Base-by-base conservation (phyloP, 257 asterid species). In the Agastache rugosa region DNA sequence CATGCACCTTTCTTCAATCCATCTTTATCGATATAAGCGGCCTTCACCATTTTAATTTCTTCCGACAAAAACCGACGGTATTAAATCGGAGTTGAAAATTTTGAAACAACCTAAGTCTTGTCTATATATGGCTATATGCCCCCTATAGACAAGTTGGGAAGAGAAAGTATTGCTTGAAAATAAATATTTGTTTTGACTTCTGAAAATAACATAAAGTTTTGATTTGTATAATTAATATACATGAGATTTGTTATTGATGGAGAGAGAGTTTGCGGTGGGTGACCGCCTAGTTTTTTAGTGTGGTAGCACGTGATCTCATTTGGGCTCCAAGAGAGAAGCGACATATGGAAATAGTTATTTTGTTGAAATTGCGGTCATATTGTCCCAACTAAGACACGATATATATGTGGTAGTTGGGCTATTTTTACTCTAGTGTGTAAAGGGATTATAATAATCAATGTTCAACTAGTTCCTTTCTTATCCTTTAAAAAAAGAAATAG, bases 1-100 rank as follows among this genome's bases (percentile, higher is more conserved):
- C 92, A 87, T 0, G 86, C 83, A 6, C 92, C 88, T 74, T 68
- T 87, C 79, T 63, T 87, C 67, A 78, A 1, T 45, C 90, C 87
- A 73, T 76, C 78, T 42, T 69, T 74, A 66, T 79, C 83, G 16
- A 79, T 29, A 54, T 19, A 79, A 61, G 83, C 63, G 5, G 73
- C 22, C 73, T 72, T 79, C 73, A 79, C 78, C 78, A 74, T 73
- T 54, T 48, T 35, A 31, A 31, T 50, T 50, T 15, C 20, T 20
- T 10, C 11, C 11, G 3, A 50, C 54, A 47, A n/a, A 47, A 47
- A 16, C 17, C 54, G 54, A 47, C 15, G 10, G 20, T 12, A 54
- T 25, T 23, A 6, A 44, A 15, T 27, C 47, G 22, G 22, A n/a
- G 10, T 16, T 48, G 47, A 11, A 47, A 29, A 9, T 1, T 17